Base-by-base conservation (phyloP, 2,329 filamentous ascomycete genomes). In the Ceratocystis lukuohia region DNA sequence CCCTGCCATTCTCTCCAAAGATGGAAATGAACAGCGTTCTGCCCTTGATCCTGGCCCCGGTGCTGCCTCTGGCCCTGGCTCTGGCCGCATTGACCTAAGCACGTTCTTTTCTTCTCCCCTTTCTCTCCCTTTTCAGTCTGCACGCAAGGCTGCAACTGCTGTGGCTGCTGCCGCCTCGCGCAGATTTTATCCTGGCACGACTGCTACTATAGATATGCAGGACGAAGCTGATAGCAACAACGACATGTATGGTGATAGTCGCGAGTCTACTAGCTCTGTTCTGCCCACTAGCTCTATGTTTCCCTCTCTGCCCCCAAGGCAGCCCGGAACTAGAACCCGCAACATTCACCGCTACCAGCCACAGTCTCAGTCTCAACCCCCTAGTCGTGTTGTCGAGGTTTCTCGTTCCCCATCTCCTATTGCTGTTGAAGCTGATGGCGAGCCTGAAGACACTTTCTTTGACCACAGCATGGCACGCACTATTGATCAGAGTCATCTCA, bases 31-130 rank as follows among this genome's bases (percentile, higher is more conserved):
- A 2, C 46, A 33, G 44, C 61, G 61, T 53, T n/a, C 37, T 41
- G 37, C 1, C 12, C 37, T 41, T 41, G 4, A 41, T 20, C 48
- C 48, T 41, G 37, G 37, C 10, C 37, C 10, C 25, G 22, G 48
- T 25, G 20, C 62, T 33, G 61, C 22, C 44, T 37, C 61, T 17
- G 28, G 48, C 25, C 62, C n/a, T 41, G 33, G 30, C 59, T 44
- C 61, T 20, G 57, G 71, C 46, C 74, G 74, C 25, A 78, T 80
- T 64, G 79, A 84, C 64, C 74, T 84, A 1, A 77, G 80, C 5
- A 76, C 77, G 6, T 85, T 84, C 71, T 85, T 85, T 71, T 85
- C 82, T 0, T 84, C 82, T 2, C 82, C 82, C 0, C 77, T 78
- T 3, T 71, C 73, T 1, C 72, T 78, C 48, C 75, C 67, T 33